phyloP scores from a whole-genome alignment of 2,329 filamentous ascomycete species.

The Thielaviopsis ethacetica region DNA sequence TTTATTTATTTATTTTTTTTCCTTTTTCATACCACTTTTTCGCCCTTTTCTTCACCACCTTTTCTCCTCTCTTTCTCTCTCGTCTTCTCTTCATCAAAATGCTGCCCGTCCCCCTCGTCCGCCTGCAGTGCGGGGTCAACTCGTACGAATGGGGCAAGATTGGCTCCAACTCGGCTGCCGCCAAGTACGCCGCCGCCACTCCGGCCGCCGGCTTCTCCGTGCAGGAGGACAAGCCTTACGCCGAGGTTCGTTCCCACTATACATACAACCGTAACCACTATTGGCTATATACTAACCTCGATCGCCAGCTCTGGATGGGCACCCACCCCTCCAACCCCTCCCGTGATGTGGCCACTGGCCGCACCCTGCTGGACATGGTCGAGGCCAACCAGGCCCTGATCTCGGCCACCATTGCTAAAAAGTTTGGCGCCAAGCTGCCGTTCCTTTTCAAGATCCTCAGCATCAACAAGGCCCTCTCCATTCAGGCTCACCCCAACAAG shows the following conservation, averaged over 20 bases:
- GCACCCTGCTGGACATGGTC: conserved; percentile 73
- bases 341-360: conserved; percentile 69
- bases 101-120: conserved; percentile 67
- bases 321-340: conserved; percentile 94
- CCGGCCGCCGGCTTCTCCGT: conserved; percentile 58
- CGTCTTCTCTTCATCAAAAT: conserved; percentile 10
- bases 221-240: conserved; percentile 78
- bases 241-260: conserved; percentile 47
- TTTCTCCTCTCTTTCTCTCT: neutral
- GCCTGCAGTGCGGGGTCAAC: conserved; percentile 83
- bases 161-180: conserved; percentile 72
- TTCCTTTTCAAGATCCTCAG: conserved; percentile 98
- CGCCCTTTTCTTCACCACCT: neutral
- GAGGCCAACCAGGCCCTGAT: conserved; percentile 75
- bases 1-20: no score
- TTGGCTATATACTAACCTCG: neutral
- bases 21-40: neutral
- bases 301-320: conserved; percentile 83
- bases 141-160: conserved; percentile 99
- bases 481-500: conserved; percentile 95
- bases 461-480: conserved; percentile 88
- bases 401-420: conserved; percentile 52
- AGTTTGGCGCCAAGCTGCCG: conserved; percentile 69
- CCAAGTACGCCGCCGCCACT: conserved; percentile 76
- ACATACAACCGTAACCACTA: conserved; percentile 15